These are phyloP conservation scores for Mucuna pruriens DNA, from an alignment of 306 rosid species.

Conservation along the genomic window DNA sequence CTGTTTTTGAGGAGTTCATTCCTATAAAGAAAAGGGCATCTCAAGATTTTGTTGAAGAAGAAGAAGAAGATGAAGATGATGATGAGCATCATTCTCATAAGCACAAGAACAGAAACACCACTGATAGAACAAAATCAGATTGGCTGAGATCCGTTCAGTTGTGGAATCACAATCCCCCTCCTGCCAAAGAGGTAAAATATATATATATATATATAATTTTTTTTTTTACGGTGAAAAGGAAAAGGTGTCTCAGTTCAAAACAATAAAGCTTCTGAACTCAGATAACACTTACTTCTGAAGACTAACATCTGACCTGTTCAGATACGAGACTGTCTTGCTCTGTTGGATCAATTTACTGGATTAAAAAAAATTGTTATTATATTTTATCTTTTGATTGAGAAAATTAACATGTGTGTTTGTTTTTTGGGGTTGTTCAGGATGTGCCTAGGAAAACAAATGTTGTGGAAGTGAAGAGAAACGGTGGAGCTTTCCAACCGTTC, in stretches of 20 bases:
- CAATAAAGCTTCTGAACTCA: no score
- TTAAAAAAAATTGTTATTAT: neutral
- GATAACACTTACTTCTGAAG: no score
- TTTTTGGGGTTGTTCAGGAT: slow-evolving; percentile 46
- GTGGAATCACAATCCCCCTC: slow-evolving; percentile 69
- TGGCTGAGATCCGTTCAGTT: slow-evolving; percentile 96
- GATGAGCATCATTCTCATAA: slow-evolving; percentile 53
- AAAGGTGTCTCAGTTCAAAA: no score
- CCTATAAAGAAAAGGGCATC: slow-evolving; percentile 63
- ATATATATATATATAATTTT: no score
- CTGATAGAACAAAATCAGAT: slow-evolving; percentile 65
- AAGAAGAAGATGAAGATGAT: slow-evolving; percentile 4
- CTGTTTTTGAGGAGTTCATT: slow-evolving; percentile 82
- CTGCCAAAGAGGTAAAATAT: slow-evolving; percentile 65
- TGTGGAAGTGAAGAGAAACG: slow-evolving; percentile 74
- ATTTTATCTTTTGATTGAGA: neutral
- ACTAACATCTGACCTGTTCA: no score
- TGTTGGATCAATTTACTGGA: no score
- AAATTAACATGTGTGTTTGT: neutral
- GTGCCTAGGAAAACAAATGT: slow-evolving; percentile 63
- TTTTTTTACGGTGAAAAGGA: no score
- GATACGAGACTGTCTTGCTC: no score
- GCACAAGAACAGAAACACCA: slow-evolving; percentile 16
- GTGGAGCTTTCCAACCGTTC: slow-evolving; percentile 87
- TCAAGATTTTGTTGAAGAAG: slow-evolving; percentile 42